Evolutionary conservation across 768 basidiomycete genomes (phyloP).

Genomic region (Mycena haematopus): DNA sequence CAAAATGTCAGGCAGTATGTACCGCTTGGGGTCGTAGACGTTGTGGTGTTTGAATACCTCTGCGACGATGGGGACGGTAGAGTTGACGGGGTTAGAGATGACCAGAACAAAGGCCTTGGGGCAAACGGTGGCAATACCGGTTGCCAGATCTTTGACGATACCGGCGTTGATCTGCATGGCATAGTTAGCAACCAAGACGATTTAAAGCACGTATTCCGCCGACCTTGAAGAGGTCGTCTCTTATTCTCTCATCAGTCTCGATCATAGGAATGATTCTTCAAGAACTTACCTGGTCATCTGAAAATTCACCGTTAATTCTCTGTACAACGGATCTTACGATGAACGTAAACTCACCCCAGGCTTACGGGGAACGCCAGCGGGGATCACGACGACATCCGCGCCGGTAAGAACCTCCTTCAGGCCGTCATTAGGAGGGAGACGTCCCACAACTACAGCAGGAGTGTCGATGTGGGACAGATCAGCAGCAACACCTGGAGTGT

Average conservation of each 20-base stretch:
- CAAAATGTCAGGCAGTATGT: slow-evolving; percentile 5
- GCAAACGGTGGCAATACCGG: slow-evolving; percentile 79
- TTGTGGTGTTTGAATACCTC: slow-evolving; percentile 94
- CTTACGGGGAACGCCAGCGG: slow-evolving; percentile 96
- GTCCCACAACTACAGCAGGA: slow-evolving; percentile 84
- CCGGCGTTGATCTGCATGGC: slow-evolving; percentile 88
- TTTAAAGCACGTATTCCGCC: slow-evolving; percentile 25
- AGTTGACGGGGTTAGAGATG: slow-evolving; percentile 99
- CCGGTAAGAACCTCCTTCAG: slow-evolving; percentile 83
- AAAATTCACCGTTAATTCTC: slow-evolving; percentile 2
- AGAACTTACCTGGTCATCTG: slow-evolving; percentile 61
- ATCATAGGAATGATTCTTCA: slow-evolving; percentile 13
- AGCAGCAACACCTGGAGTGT: slow-evolving; percentile 95
- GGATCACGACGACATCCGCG: slow-evolving; percentile 92
- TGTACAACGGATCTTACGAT: slow-evolving; percentile 28
- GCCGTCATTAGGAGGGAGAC: slow-evolving; percentile 78
- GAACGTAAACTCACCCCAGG: slow-evolving; percentile 69
- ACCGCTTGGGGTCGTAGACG: slow-evolving; percentile 93
- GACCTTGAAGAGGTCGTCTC: slow-evolving; percentile 96
- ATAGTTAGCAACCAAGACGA: slow-evolving; percentile 9
- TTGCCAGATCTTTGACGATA: slow-evolving; percentile 92
- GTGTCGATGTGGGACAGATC: slow-evolving; percentile 96
- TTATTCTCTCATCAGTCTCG: slow-evolving; percentile 36
- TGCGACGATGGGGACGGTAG: slow-evolving; percentile 95
- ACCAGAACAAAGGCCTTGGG: slow-evolving; percentile 95